These are phyloP conservation scores for Phellopilus nigrolimitatus DNA, from an alignment of 1,284 basidiomycete species.

Conservation along the genomic window DNA sequence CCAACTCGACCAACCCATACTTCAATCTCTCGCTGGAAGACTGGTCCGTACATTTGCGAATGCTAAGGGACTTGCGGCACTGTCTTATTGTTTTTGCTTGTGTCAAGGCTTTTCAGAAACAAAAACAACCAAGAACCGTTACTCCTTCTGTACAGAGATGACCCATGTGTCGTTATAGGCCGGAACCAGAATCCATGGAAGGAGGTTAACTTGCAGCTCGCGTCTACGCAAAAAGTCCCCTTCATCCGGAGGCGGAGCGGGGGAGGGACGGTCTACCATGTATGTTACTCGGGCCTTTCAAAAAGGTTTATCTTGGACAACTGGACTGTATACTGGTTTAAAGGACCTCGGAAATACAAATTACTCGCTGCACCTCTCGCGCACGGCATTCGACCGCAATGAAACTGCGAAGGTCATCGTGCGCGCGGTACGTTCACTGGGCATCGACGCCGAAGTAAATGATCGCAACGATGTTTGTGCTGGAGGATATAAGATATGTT, in stretches of 20 bases:
- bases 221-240: constrained; percentile 55
- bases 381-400: constrained; percentile 75
- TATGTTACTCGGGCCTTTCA: constrained; percentile 36
- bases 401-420: constrained; percentile 78
- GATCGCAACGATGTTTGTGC: constrained; percentile 90
- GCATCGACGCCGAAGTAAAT: constrained; percentile 75
- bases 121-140: constrained; percentile 63
- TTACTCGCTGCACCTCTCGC: constrained; percentile 90
- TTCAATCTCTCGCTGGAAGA: constrained; percentile 95
- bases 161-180: constrained; percentile 90
- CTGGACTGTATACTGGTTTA: constrained; percentile 1
- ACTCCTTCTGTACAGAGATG: constrained; percentile 86
- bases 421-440: constrained; percentile 72
- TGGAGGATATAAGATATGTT: constrained; percentile 79
- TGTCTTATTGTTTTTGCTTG: not conserved
- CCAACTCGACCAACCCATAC: constrained; percentile 79
- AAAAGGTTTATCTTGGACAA: not conserved
- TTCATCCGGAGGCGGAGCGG: constrained; percentile 88
- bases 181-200: constrained; percentile 99
- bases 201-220: constrained; percentile 75
- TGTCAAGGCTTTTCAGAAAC: constrained; percentile 76
- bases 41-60: constrained; percentile 52
- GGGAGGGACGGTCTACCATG: constrained; percentile 98
- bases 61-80: constrained; percentile 5
- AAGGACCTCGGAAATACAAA: constrained; percentile 98